These are phyloP conservation scores for Brassica juncea DNA, from an alignment of 345 rosid species.

Conservation along the genomic window DNA sequence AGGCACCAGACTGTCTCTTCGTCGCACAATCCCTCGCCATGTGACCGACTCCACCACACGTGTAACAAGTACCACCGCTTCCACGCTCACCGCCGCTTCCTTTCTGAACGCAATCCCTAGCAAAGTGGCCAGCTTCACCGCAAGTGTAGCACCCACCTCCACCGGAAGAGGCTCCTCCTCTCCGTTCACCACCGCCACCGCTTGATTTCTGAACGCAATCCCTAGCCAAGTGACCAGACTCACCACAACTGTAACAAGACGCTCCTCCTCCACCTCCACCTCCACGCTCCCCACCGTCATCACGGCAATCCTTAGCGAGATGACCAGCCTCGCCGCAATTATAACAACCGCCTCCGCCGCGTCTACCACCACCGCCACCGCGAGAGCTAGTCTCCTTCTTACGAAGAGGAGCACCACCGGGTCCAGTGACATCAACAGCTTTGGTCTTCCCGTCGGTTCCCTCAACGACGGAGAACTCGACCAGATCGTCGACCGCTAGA, in stretches of 20 bases:
- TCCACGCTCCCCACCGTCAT: neutral
- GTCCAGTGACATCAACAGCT: slow-evolving; percentile 51
- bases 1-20: slow-evolving; percentile 29
- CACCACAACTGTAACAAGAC: slow-evolving; percentile 48
- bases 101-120: slow-evolving; percentile 42
- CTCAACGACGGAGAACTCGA: slow-evolving; percentile 42
- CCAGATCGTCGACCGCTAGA: slow-evolving; percentile 44
- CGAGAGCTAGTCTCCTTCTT: slow-evolving; percentile 37
- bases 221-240: slow-evolving; percentile 49
- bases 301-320: slow-evolving; percentile 43
- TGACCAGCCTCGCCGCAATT: slow-evolving; percentile 42
- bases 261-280: neutral
- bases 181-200: slow-evolving; percentile 22
- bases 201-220: slow-evolving; percentile 39
- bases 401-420: slow-evolving; percentile 40
- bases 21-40: slow-evolving; percentile 61
- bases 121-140: slow-evolving; percentile 37
- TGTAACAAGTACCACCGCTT: slow-evolving; percentile 41
- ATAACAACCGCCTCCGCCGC: slow-evolving; percentile 35
- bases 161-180: neutral
- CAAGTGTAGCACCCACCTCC: slow-evolving; percentile 33
- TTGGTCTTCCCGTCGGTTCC: slow-evolving; percentile 47
- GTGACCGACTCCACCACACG: slow-evolving; percentile 61
- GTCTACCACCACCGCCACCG: slow-evolving; percentile 28
- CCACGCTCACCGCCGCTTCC: slow-evolving; percentile 6